These are phyloP conservation scores for Tulasnella sp. DNA, from an alignment of 768 basidiomycete species.

Conservation along the genomic window DNA sequence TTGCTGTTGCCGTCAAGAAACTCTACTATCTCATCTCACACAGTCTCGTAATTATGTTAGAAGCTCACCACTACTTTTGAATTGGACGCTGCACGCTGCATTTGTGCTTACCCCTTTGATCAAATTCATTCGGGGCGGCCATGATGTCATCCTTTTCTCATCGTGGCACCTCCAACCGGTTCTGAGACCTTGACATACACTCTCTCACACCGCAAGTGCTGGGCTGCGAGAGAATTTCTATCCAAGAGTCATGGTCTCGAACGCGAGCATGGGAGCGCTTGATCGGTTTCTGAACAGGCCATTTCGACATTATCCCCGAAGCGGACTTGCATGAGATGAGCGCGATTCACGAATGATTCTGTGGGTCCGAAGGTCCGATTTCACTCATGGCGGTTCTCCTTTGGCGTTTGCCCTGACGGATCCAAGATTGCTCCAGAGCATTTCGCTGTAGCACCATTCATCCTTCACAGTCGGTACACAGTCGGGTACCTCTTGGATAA, in stretches of 20 bases:
- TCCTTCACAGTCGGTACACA: neutral
- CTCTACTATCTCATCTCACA: neutral
- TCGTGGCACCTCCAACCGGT: neutral
- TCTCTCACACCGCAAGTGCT: neutral
- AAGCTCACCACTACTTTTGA: neutral
- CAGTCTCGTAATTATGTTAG: neutral
- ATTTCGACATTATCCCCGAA: no score
- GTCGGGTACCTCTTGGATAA: neutral
- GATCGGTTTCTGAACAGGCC: no score
- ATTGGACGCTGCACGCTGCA: neutral
- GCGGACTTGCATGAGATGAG: no score
- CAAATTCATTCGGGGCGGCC: neutral
- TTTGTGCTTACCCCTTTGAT: neutral
- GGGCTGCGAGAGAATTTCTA: neutral
- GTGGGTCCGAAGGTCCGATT: no score
- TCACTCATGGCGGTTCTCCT: neutral
- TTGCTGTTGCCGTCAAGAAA: neutral
- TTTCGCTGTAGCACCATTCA: neutral
- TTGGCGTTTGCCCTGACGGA: neutral
- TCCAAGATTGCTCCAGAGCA: neutral
- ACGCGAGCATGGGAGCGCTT: no score
- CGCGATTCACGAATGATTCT: no score
- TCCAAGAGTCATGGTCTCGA: no score
- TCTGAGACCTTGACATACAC: neutral
- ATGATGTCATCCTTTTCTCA: neutral